Conservation (phyloP, 768 basidiomycete genomes). For the Suillus subluteus region DNA sequence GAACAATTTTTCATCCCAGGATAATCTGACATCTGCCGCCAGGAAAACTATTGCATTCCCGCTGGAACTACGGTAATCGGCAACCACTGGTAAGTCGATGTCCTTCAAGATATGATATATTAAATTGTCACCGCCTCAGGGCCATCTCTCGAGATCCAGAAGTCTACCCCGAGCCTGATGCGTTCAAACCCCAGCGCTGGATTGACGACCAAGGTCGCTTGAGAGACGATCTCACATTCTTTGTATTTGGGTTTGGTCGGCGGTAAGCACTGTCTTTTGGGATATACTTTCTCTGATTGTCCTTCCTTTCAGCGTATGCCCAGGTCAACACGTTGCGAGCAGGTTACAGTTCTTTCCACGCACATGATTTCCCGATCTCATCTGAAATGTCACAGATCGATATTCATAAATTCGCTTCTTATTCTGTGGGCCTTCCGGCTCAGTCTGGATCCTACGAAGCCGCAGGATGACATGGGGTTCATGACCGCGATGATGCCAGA, state of each 20-base stretch:
- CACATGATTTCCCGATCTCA: neutral
- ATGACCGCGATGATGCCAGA: neutral
- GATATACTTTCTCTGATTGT: neutral
- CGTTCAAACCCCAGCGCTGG: conserved; percentile 31
- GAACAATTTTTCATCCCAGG: neutral
- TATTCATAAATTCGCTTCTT: neutral
- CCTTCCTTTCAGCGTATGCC: neutral
- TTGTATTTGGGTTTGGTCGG: conserved; percentile 59
- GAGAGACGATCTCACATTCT: conserved; percentile 50
- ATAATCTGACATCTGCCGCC: neutral
- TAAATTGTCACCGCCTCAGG: neutral
- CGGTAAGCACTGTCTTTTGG: neutral
- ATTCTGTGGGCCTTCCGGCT: neutral
- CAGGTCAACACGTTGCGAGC: neutral
- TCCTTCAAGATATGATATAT: neutral
- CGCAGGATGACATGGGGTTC: neutral
- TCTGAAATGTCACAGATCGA: neutral
- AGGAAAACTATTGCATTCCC: conserved; percentile 31
- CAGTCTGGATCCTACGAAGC: neutral
- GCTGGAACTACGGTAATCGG: conserved; percentile 23
- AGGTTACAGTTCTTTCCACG: neutral
- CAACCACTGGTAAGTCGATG: conserved; percentile 19
- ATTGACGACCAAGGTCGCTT: conserved; percentile 47
- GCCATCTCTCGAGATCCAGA: conserved; percentile 9
- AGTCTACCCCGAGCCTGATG: conserved; percentile 9